Percentiles rank a stretch among this genome's conserved stretches.
Evolutionary conservation across 495 filamentous ascomycete species (phyloP).

Genomic region (Ascobolus immersus): DNA sequence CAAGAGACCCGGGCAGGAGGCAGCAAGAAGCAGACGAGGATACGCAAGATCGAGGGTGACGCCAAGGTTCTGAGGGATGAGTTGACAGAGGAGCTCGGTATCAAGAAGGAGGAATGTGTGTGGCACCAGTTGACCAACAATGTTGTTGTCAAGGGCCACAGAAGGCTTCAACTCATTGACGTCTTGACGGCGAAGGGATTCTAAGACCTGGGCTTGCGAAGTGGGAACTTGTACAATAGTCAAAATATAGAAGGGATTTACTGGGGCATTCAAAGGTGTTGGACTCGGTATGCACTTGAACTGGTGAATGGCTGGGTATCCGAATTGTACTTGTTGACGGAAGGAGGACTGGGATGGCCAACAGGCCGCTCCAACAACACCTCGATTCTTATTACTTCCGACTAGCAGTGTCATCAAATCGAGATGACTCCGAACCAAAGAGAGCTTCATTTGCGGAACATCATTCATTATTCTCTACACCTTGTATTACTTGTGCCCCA

Average conservation of each 20-base stretch:
- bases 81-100: constrained; percentile 19
- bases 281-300: no score
- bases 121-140: constrained; percentile 37
- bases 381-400: no score
- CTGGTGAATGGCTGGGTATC: no score
- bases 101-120: constrained; percentile 22
- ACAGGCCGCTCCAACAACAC: no score
- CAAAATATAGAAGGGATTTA: background rate
- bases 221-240: background rate
- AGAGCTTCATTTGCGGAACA: no score
- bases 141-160: constrained; percentile 29
- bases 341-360: no score
- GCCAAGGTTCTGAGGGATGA: constrained; percentile 22
- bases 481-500: no score
- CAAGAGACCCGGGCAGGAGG: constrained; percentile 46
- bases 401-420: no score
- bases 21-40: constrained; percentile 43
- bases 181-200: constrained; percentile 15
- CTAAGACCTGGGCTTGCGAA: constrained; percentile 9
- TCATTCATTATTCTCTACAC: no score
- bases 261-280: no score
- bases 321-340: no score
- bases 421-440: no score
- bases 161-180: constrained; percentile 16
- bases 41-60: constrained; percentile 61